Base-by-base conservation (phyloP, 306 rosid species). In the Acacia melanoxylon region DNA sequence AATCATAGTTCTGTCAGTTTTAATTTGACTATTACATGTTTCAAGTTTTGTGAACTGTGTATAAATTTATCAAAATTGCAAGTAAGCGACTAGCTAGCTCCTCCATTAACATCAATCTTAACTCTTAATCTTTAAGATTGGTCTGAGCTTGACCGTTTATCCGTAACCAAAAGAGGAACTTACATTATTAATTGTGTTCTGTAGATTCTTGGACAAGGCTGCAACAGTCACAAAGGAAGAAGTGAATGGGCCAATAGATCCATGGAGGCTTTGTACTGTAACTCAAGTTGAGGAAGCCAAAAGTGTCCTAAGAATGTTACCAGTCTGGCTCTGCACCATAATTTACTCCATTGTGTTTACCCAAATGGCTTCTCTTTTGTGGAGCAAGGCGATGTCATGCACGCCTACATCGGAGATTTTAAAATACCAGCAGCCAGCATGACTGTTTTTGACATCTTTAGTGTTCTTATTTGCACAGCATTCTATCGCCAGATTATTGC, bases 241-340 rank as follows among this genome's bases (percentile, higher is more conserved):
- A 15, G 74, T 48, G 33, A 6, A 22, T 10, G 79, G 69, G 40
- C 5, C 78, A 66, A 86, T 77, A 52, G 74, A 89, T 82, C 92
- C 87, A 56, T 91, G 94, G 94, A 59, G 78, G 63, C 83, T 91
- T 24, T 91, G 94, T 80, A 91, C 94, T 5, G 88, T 91, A 77
- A 91, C 92, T 9, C 91, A 91, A 35, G 94, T 91, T 8, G 94
- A 91, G 80, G 94, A 91, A 85, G 87, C 92, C 25, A 91, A 91
- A 72, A 89, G 94, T 8, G 85, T 91, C 0, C 75, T 89, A 1
- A 85, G 87, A 84, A 89, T 91, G 94, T 42, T 91, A 22, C 94
- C 94, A 2, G 82, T 91, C 62, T 91, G 94, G 94, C 77, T 87
- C 15, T 91, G 94, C 81, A 91, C 94, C 3, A 91, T 91, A 25